These are phyloP conservation scores for Calcarisporium arbuscula DNA, from an alignment of 2,329 filamentous ascomycete genomes.

Conservation along the genomic window DNA sequence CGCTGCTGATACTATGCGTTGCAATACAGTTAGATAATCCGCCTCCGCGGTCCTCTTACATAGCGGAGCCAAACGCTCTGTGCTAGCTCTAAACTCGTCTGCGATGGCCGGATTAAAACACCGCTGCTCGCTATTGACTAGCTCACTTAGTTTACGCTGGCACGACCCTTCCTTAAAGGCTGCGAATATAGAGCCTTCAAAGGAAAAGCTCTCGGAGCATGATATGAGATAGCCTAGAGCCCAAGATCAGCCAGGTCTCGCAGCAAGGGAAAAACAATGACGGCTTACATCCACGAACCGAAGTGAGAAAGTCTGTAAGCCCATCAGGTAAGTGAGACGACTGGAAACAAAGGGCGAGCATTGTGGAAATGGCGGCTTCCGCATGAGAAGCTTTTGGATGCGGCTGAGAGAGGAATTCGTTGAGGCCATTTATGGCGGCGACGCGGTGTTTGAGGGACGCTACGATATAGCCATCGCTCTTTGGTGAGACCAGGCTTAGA, in stretches of 20 bases:
- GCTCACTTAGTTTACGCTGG: slow-evolving; percentile 16
- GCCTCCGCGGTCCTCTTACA: slow-evolving; percentile 25
- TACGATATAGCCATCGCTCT: slow-evolving; percentile 14
- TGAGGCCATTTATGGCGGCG: slow-evolving; percentile 27
- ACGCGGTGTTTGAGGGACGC: slow-evolving; percentile 30
- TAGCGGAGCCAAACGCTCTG: slow-evolving; percentile 20
- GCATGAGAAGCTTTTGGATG: slow-evolving; percentile 21
- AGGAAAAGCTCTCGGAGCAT: not conserved
- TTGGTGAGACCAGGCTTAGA: slow-evolving; percentile 19
- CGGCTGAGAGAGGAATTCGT: slow-evolving; percentile 23
- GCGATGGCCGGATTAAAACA: slow-evolving; percentile 14
- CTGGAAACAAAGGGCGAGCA: slow-evolving; percentile 31
- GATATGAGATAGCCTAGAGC: not conserved
- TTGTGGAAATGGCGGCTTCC: slow-evolving; percentile 31
- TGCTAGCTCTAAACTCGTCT: slow-evolving; percentile 21
- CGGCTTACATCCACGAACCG: slow-evolving; percentile 31
- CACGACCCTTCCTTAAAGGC: slow-evolving; percentile 20
- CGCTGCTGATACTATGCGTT: slow-evolving; percentile 20
- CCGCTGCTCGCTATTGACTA: slow-evolving; percentile 12
- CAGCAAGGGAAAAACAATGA: too few species aligned
- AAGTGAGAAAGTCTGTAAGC: slow-evolving; percentile 31
- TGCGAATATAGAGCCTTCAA: not conserved
- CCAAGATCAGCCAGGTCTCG: too few species aligned
- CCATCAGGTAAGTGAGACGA: slow-evolving; percentile 32
- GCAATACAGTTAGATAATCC: slow-evolving; percentile 22